These are phyloP conservation scores for Murraya koenigii DNA, from an alignment of 345 rosid genomes.

Conservation along the genomic window DNA sequence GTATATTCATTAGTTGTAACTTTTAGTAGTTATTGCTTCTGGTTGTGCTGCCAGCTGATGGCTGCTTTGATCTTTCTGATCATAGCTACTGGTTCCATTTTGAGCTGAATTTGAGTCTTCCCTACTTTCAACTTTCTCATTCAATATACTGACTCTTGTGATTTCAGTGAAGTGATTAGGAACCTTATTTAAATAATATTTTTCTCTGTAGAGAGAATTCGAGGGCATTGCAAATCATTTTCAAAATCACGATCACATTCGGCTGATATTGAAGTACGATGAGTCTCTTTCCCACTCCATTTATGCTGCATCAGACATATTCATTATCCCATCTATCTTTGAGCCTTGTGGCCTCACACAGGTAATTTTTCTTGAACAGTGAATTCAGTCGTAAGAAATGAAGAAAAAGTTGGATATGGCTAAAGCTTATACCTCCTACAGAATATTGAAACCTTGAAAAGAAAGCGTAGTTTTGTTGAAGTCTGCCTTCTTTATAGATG, in stretches of 20 bases:
- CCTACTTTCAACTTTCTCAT: not conserved
- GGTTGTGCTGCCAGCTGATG: not conserved
- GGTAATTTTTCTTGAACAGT: slow-evolving; percentile 39
- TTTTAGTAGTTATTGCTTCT: not conserved
- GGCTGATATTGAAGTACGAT: slow-evolving; percentile 79
- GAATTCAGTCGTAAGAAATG: not conserved
- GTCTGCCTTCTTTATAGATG: not conserved
- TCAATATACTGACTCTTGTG: slow-evolving; percentile 1
- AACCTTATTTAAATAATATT: no score
- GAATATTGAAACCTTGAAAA: slow-evolving; percentile 11
- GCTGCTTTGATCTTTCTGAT: not conserved
- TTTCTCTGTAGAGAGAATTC: slow-evolving; percentile 65
- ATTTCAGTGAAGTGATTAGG: slow-evolving; percentile 6
- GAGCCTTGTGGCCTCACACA: slow-evolving; percentile 99
- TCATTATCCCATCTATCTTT: slow-evolving; percentile 92
- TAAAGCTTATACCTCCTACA: not conserved
- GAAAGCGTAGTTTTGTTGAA: not conserved
- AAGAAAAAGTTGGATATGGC: not conserved
- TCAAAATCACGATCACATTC: slow-evolving; percentile 58
- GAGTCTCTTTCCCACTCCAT: slow-evolving; percentile 85
- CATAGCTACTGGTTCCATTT: not conserved
- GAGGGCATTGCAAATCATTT: slow-evolving; percentile 80
- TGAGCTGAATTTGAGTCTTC: not conserved
- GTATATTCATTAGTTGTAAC: not conserved
- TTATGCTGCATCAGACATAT: slow-evolving; percentile 86